A percentile compares a stretch with the other conserved stretches of the same genome.
Conservation (phyloP, 768 basidiomycete genomes). For the Mycena galericulata region DNA sequence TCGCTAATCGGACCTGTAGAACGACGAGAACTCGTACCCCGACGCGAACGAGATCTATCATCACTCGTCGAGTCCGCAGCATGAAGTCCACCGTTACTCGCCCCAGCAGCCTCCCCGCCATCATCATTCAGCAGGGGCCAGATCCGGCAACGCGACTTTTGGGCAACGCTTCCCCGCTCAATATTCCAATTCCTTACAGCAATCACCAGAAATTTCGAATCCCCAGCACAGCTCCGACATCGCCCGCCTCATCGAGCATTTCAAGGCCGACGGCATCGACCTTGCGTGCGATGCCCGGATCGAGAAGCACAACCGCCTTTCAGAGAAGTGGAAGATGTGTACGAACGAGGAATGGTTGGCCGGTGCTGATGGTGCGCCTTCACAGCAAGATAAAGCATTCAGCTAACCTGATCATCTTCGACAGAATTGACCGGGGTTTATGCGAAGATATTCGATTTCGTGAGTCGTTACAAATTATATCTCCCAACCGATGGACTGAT, state of each 20-base stretch:
- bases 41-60: constrained; percentile 15
- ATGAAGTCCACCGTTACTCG: constrained; percentile 17
- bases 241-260: constrained; percentile 10
- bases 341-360: constrained; percentile 65
- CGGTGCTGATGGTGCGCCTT: constrained; percentile 60
- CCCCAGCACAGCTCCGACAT: neutral
- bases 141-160: neutral
- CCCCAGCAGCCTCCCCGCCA: constrained; percentile 9
- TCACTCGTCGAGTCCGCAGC: constrained; percentile 27
- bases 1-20: neutral
- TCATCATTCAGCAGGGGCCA: neutral
- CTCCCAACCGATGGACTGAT: neutral
- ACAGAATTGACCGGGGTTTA: constrained; percentile 59
- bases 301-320: constrained; percentile 57
- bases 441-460: constrained; percentile 60
- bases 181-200: neutral
- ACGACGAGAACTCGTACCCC: constrained; percentile 1
- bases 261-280: constrained; percentile 19
- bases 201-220: neutral
- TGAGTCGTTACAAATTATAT: constrained; percentile 45
- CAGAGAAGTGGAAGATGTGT: constrained; percentile 63
- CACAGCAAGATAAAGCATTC: neutral
- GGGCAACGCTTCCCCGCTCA: constrained; percentile 1
- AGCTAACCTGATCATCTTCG: neutral
- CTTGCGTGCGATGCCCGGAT: constrained; percentile 47